Percentiles rank a stretch among this genome's conserved stretches.
These are phyloP conservation scores for Daldinia vernicosa DNA, from an alignment of 495 filamentous ascomycete species.

Conservation along the genomic window DNA sequence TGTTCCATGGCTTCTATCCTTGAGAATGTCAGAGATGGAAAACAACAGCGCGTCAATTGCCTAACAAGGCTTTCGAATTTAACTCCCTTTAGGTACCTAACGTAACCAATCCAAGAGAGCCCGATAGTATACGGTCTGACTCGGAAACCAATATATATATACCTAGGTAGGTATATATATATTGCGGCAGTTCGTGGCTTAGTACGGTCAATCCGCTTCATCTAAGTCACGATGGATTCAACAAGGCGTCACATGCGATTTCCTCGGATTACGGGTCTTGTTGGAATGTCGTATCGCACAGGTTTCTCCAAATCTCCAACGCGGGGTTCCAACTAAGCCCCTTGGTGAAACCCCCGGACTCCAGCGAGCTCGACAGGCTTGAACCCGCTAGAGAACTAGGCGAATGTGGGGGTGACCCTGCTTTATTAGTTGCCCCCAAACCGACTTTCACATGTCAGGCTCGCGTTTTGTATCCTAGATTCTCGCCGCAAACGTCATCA, in stretches of 20 bases:
- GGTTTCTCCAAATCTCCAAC: conserved; percentile 32
- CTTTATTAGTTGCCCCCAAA: not conserved
- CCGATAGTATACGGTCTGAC: not conserved
- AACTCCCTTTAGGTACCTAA: not conserved
- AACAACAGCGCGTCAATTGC: not conserved
- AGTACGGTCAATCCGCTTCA: not conserved
- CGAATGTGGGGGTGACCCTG: conserved; percentile 16
- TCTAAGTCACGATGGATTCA: too few species aligned
- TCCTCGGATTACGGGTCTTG: too few species aligned
- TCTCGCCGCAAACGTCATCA: conserved; percentile 40
- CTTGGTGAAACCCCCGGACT: conserved; percentile 1
- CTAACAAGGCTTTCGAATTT: not conserved
- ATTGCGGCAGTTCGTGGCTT: not conserved
- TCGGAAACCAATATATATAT: not conserved
- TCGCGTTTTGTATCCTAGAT: not conserved
- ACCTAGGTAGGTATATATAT: not conserved
- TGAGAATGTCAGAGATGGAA: not conserved
- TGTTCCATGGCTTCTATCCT: too few species aligned
- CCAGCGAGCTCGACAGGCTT: not conserved
- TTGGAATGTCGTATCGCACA: not conserved
- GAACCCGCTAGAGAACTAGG: not conserved
- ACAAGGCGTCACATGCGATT: conserved; percentile 4
- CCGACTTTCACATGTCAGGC: conserved; percentile 40
- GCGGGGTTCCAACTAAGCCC: conserved; percentile 11
- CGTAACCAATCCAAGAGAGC: too few species aligned